Conservation (phyloP, 108 stramenopile genomes). For the Conticribra weissflogii region DNA sequence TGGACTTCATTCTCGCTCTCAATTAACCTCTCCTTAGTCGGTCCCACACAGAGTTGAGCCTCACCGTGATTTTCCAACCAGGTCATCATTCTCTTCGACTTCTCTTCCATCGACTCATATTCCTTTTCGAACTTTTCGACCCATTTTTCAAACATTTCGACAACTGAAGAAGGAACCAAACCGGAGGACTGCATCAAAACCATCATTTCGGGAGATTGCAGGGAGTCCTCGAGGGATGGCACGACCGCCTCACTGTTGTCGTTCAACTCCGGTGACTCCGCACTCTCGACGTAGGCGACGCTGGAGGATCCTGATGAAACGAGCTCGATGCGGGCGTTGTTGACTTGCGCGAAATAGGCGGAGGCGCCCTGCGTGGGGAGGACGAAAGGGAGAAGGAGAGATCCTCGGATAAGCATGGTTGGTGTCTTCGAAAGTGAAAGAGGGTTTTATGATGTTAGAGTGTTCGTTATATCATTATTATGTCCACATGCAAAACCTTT, state of each 20-base stretch:
- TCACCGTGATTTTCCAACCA: slow-evolving; percentile 86
- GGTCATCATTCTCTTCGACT: slow-evolving; percentile 50
- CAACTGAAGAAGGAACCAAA: slow-evolving; percentile 4
- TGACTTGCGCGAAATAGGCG: slow-evolving; percentile 26
- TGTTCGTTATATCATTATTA: too few species aligned
- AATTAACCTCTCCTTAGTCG: slow-evolving; percentile 20
- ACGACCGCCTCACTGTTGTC: neutral
- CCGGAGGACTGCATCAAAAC: slow-evolving; percentile 1
- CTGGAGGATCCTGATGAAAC: slow-evolving; percentile 1
- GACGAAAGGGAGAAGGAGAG: slow-evolving; percentile 5
- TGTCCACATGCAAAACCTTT: too few species aligned
- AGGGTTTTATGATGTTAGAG: too few species aligned
- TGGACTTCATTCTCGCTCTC: neutral
- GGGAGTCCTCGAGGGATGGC: slow-evolving; percentile 7
- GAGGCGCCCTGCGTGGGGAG: slow-evolving; percentile 1
- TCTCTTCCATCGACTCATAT: slow-evolving; percentile 57
- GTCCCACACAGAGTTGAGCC: slow-evolving; percentile 41
- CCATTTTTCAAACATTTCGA: slow-evolving; percentile 61
- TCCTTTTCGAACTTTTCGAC: slow-evolving; percentile 51
- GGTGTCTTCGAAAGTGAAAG: too few species aligned
- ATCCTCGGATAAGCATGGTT: slow-evolving; percentile 4
- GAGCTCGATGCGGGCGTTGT: slow-evolving; percentile 32
- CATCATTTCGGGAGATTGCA: slow-evolving; percentile 1
- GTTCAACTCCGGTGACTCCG: neutral
- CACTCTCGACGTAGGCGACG: neutral